Evolutionary conservation across 805 yeast genomes (phyloP).

Genomic region (Kodamaea jinghongensis): DNA sequence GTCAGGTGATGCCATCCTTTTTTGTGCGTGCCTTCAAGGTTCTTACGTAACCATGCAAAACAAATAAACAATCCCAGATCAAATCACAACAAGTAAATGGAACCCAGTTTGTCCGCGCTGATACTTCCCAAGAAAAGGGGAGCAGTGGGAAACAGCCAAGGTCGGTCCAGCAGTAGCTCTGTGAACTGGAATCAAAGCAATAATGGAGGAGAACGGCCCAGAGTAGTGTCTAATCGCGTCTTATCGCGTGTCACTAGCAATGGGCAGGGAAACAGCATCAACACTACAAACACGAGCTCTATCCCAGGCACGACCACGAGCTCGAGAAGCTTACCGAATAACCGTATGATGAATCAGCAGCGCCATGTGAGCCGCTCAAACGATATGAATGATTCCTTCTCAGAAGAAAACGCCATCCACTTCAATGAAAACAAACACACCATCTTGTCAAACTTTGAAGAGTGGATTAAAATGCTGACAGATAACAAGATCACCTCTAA

Average conservation of each 20-base stretch:
- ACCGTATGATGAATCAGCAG: constrained; percentile 5
- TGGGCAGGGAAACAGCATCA: neutral
- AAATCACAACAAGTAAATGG: no score
- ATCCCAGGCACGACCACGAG: constrained; percentile 6
- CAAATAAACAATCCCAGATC: no score
- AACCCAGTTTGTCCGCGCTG: neutral
- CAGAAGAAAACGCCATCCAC: constrained; percentile 37
- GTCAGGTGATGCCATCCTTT: no score
- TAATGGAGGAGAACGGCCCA: constrained; percentile 5
- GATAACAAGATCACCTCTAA: constrained; percentile 68
- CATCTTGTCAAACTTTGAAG: constrained; percentile 44
- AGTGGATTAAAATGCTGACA: constrained; percentile 47
- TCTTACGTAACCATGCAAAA: no score
- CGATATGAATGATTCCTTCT: constrained; percentile 14
- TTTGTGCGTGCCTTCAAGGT: no score
- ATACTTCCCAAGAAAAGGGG: constrained; percentile 14
- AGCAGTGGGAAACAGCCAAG: constrained; percentile 4
- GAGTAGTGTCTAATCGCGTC: constrained; percentile 12
- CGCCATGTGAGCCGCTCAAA: constrained; percentile 10
- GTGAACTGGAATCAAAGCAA: constrained; percentile 1
- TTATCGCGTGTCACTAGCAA: constrained; percentile 8
- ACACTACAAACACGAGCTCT: constrained; percentile 3
- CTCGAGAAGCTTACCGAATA: neutral
- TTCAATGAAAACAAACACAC: constrained; percentile 43
- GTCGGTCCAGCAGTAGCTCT: constrained; percentile 5